Evolutionary conservation across 2,329 filamentous ascomycete species (phyloP), one percentile per base, ranked within the genome.

Genomic region (Cephalotrichum gorgonifer): DNA sequence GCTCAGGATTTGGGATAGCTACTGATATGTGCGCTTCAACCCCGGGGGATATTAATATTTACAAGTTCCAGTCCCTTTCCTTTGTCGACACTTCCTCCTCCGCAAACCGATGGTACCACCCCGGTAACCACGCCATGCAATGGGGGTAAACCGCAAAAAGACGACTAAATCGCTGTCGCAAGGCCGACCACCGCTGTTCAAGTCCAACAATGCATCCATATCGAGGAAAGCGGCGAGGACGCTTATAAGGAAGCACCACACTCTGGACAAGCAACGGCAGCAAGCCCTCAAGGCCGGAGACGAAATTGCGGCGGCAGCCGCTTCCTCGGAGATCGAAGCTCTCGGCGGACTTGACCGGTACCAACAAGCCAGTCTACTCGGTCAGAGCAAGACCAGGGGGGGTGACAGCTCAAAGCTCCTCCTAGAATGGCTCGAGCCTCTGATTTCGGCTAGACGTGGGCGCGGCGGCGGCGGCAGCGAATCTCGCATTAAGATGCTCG

Each of bases 341-440:
- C 63, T 82, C 3, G 82, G 82, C 3, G 82, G 82, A 0, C 67
- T 86, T 23, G 69, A 78, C 47, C 72, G 70, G 49, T 86, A 86
- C 55, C 82, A 86, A 57, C 73, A 75, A 56, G 82, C 82, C 26
- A 85, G 82, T 61, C 69, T 85, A n/a, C 77, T 82, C 51, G 82
- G 82, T 14, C 82, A 86, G 60, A 74, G 78, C 47, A 71, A 71
- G 50, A 80, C 84, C 56, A 73, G 82, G 47, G 82, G 82, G 23
- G 82, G 82, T 15, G 82, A 86, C 61, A 85, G 79, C 47, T 85
- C 81, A 14, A 75, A 68, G 51, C 64, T 84, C 11, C 67, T 86
- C 30, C 73, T 85, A 59, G 72, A 81, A 52, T 85, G 82, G 82
- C 66, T 85, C 6, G 62, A 67, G 38, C 59, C 69, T 12, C 38